These are phyloP conservation scores for Lyophyllum shimeji DNA, from an alignment of 768 basidiomycete species.

Conservation along the genomic window DNA sequence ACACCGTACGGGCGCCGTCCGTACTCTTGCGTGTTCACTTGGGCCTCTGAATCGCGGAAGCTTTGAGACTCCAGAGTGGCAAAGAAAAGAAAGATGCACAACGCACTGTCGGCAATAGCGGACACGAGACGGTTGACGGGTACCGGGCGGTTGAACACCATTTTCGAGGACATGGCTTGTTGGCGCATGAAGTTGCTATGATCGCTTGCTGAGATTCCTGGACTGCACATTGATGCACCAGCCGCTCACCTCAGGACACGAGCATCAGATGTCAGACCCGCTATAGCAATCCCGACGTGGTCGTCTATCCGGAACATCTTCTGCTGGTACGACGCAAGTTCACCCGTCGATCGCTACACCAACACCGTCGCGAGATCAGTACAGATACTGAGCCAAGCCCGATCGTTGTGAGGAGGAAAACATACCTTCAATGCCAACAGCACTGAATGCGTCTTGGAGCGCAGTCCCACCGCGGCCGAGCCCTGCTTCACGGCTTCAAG, in stretches of 20 bases:
- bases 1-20: conserved; percentile 97
- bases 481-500: conserved; percentile 99
- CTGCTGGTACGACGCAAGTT: conserved; percentile 98
- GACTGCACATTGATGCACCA: neutral
- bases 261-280: conserved; percentile 97
- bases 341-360: conserved; percentile 89
- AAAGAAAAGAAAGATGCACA: neutral
- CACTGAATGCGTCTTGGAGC: conserved; percentile 93
- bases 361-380: conserved; percentile 37
- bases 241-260: conserved; percentile 84
- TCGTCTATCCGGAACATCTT: conserved; percentile 99
- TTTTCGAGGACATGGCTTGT: conserved; percentile 92
- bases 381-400: neutral
- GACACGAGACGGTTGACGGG: conserved; percentile 94
- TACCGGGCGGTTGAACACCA: conserved; percentile 93
- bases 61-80: neutral
- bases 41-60: conserved; percentile 69
- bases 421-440: conserved; percentile 89
- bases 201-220: neutral
- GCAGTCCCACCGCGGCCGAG: conserved; percentile 95
- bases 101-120: conserved; percentile 92
- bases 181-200: conserved; percentile 98
- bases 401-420: neutral
- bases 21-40: conserved; percentile 98
- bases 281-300: conserved; percentile 99